Base-by-base conservation (phyloP, 805 yeast species). In the Saturnispora bothae region DNA sequence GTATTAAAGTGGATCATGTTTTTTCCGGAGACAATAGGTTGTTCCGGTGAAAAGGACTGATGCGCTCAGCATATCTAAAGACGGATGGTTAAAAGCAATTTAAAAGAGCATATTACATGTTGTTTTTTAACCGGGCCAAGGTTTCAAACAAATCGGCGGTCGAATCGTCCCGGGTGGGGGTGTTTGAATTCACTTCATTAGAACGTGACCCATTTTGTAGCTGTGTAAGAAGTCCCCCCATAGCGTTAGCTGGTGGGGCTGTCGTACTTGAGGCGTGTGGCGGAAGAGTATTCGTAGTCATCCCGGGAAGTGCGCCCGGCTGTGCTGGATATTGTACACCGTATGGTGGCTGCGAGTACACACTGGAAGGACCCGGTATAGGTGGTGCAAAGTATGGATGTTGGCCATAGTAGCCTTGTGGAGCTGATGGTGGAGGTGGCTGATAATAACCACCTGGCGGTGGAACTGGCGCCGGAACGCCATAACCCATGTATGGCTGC, bases 91-190 rank as follows among this genome's bases (percentile, higher is more conserved):
- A n/a, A n/a, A n/a, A n/a, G n/a, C n/a, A n/a, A n/a, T n/a, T 13
- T 10, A 12, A 14, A 33, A 26, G 22, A 12, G 6, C 21, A 33
- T 17, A 13, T 27, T 54, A 59, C 56, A 48, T 62, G 51, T 58
- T 60, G 41, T 60, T 59, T 45, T 58, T 56, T 29, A 60, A 47
- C 45, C 65, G 54, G 16, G 64, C 63, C 34, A 60, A 48, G 28
- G 65, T 60, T 28, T 60, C 64, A 36, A 58, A 54, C 10, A 60
- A 43, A 52, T 53, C 55, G 48, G 52, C 47, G 43, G 68, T 43
- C 41, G 56, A 53, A 34, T 54, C 59, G 29, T 36, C 39, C 33
- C 20, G 22, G 26, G n/a, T 32, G 9, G 16, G 29, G 21, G 9
- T 7, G 7, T 22, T 7, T 10, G 25, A 22, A 22, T 22, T 7